Percentiles rank a stretch among this genome's conserved stretches.
phyloP scores from a whole-genome alignment of 768 basidiomycete species.

The Mycena floridula region DNA sequence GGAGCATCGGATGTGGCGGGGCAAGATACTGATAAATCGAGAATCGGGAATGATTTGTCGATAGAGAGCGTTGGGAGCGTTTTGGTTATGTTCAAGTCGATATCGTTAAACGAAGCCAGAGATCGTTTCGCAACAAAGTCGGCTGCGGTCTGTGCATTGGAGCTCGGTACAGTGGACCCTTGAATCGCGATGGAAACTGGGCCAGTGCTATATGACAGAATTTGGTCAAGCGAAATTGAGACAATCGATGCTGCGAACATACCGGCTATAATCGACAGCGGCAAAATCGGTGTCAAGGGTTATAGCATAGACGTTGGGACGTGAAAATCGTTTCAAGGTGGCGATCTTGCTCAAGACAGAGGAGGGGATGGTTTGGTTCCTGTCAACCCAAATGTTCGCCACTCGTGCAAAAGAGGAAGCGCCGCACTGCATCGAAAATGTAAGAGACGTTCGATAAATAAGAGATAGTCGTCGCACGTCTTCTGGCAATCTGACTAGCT shows the following conservation, averaged over 20 bases:
- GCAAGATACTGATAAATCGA: slow-evolving; percentile 19
- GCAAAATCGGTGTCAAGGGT: slow-evolving; percentile 27
- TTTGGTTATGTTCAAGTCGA: slow-evolving; percentile 24
- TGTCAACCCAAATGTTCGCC: slow-evolving; percentile 25
- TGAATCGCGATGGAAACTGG: slow-evolving; percentile 16
- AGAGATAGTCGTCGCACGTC: slow-evolving; percentile 14
- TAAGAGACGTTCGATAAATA: neutral
- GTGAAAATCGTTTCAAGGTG: too few relatives aligned
- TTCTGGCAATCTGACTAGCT: slow-evolving; percentile 28
- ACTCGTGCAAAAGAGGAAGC: slow-evolving; percentile 18
- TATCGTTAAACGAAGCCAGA: slow-evolving; percentile 26
- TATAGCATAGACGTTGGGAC: slow-evolving; percentile 25
- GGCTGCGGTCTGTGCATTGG: slow-evolving; percentile 11
- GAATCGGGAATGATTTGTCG: slow-evolving; percentile 23
- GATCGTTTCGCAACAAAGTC: too few relatives aligned
- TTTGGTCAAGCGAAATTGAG: neutral
- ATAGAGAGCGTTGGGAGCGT: slow-evolving; percentile 24
- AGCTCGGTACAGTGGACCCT: slow-evolving; percentile 17
- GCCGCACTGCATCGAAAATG: too few relatives aligned
- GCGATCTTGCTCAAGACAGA: slow-evolving; percentile 19
- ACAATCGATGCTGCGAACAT: neutral
- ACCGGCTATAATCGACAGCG: slow-evolving; percentile 16
- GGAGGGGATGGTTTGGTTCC: slow-evolving; percentile 30
- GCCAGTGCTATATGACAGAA: slow-evolving; percentile 11
- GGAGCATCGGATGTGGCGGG: slow-evolving; percentile 5